phyloP scores from a whole-genome alignment of 1,284 basidiomycete species.

The Moesziomyces globuligerus region DNA sequence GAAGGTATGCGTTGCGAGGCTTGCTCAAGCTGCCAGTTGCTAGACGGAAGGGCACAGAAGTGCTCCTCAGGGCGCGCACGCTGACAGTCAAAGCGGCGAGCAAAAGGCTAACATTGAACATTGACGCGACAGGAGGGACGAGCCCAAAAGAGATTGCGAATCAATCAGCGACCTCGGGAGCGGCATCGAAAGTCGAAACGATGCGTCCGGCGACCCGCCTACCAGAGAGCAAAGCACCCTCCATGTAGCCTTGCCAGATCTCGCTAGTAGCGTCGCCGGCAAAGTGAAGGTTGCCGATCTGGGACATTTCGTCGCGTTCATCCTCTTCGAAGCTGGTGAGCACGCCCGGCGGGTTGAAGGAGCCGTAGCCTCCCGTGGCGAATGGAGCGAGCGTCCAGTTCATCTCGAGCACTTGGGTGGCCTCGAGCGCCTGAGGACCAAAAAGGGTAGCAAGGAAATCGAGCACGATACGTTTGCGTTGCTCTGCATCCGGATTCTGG shows the following conservation, averaged over 20 bases:
- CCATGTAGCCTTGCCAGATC: constrained; percentile 49
- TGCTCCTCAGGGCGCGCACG: too few species aligned
- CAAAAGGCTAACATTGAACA: too few species aligned
- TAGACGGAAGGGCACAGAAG: too few species aligned
- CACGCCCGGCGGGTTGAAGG: constrained; percentile 41
- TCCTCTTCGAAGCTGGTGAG: constrained; percentile 40
- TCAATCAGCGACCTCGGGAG: background rate
- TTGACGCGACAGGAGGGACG: too few species aligned
- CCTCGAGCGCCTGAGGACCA: constrained; percentile 21
- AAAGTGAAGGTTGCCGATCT: constrained; percentile 35
- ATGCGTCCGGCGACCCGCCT: constrained; percentile 26
- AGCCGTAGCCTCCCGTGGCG: constrained; percentile 39
- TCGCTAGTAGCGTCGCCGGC: constrained; percentile 41
- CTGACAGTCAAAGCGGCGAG: too few species aligned
- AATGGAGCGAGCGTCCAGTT: constrained; percentile 37
- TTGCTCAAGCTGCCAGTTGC: too few species aligned
- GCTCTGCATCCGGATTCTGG: constrained; percentile 15
- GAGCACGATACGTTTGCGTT: constrained; percentile 24
- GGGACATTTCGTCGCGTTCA: constrained; percentile 29
- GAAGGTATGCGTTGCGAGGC: too few species aligned
- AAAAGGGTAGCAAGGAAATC: constrained; percentile 24
- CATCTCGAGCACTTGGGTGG: constrained; percentile 32
- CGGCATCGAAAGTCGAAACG: constrained; percentile 17
- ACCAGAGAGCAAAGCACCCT: constrained; percentile 39
- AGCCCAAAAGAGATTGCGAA: too few species aligned